Percentiles rank a stretch among this genome's conserved stretches.
Evolutionary conservation across 2,329 filamentous ascomycete genomes (phyloP).

Genomic region (Hypoxylon sp.): DNA sequence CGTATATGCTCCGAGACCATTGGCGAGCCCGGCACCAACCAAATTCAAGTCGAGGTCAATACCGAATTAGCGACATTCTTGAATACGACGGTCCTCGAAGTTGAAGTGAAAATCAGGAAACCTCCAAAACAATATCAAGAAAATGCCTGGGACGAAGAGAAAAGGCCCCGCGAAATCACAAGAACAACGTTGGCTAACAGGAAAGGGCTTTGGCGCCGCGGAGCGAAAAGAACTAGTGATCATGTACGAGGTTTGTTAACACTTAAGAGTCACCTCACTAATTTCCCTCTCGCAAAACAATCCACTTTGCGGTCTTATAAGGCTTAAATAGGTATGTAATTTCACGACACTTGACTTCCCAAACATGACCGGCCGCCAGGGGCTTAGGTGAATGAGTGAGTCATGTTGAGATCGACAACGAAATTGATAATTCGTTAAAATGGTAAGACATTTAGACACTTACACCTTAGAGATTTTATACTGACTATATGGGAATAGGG

Average conservation of each 20-base stretch:
- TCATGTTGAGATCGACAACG: too few species aligned
- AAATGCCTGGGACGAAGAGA: neutral
- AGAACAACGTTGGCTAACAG: neutral
- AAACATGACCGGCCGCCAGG: too few species aligned
- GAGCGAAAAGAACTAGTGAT: neutral
- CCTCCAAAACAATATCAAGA: neutral
- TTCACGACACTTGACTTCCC: too few species aligned
- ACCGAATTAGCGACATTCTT: neutral
- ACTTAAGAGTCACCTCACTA: neutral
- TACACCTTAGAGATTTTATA: too few species aligned
- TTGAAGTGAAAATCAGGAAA: neutral
- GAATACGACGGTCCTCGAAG: constrained; percentile 1
- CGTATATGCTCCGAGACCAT: neutral
- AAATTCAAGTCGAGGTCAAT: neutral
- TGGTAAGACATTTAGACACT: too few species aligned
- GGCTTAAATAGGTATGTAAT: neutral
- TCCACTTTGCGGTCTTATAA: too few species aligned
- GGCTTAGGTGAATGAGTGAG: too few species aligned
- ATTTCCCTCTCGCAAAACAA: too few species aligned
- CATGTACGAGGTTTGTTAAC: neutral
- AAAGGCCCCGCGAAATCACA: neutral
- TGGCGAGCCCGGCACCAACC: neutral
- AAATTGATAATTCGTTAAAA: too few species aligned
- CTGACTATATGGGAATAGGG: neutral
- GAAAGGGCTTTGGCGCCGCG: neutral